Percentiles rank a stretch among this genome's conserved stretches.
Conservation (phyloP, 2,329 filamentous ascomycete species). For the Cytospora chrysosperma region DNA sequence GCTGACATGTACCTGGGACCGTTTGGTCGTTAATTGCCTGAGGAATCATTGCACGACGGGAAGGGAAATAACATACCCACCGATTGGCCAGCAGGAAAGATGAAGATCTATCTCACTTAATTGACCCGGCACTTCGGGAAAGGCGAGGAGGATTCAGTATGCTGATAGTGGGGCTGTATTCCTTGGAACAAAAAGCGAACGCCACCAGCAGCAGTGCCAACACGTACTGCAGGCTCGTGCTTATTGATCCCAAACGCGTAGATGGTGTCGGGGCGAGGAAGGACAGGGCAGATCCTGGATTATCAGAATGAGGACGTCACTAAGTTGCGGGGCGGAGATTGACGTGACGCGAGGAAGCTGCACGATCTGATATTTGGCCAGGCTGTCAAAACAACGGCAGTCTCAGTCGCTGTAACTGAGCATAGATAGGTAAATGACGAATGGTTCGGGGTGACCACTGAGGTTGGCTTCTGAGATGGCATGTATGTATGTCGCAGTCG, state of each 20-base stretch:
- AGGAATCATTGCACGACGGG: neutral
- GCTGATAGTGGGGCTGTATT: conserved; percentile 12
- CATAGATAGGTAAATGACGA: neutral
- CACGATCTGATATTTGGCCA: neutral
- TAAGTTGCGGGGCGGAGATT: conserved; percentile 3
- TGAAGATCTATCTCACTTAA: neutral
- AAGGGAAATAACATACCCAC: conserved; percentile 1
- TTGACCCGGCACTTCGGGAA: neutral
- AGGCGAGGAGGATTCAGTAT: conserved; percentile 2
- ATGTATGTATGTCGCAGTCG: neutral
- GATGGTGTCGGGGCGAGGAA: neutral
- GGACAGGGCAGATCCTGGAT: neutral
- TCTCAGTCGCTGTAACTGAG: neutral
- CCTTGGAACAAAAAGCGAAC: neutral
- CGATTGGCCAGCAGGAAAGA: neutral
- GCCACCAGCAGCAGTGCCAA: conserved; percentile 8
- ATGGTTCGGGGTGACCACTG: too few relatives aligned
- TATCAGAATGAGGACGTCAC: neutral
- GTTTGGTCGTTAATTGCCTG: neutral
- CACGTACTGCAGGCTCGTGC: conserved; percentile 11
- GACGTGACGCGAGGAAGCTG: neutral
- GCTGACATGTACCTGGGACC: neutral
- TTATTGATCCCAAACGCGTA: conserved; percentile 13
- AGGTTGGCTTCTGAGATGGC: too few relatives aligned
- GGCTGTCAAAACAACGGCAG: too few relatives aligned